These are phyloP conservation scores for Boletus pseudo-olivaceus DNA, from an alignment of 768 basidiomycete species.

Conservation along the genomic window DNA sequence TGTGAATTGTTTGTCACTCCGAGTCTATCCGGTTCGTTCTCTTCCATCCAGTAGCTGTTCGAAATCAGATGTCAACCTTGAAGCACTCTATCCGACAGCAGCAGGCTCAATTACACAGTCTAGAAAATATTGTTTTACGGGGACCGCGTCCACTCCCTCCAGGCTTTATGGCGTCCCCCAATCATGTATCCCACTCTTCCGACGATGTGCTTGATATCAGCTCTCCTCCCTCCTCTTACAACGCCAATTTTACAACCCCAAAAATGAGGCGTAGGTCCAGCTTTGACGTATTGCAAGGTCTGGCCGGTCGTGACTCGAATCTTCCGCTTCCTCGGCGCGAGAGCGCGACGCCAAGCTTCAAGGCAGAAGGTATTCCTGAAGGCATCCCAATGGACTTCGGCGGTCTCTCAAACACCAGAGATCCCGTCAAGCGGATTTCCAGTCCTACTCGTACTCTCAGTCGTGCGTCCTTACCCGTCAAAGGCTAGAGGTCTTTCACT, in stretches of 20 bases:
- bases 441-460: conserved; percentile 79
- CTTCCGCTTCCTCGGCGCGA: conserved; percentile 67
- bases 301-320: conserved; percentile 75
- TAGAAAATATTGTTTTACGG: conserved; percentile 66
- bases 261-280: conserved; percentile 64
- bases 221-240: conserved; percentile 32
- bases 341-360: conserved; percentile 31
- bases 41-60: conserved; percentile 57
- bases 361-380: conserved; percentile 62
- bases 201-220: conserved; percentile 34
- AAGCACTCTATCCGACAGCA: conserved; percentile 83
- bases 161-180: conserved; percentile 38
- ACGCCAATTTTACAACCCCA: conserved; percentile 34
- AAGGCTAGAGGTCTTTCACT: conserved; percentile 22
- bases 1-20: conserved; percentile 22
- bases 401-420: conserved; percentile 35
- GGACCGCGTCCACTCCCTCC: conserved; percentile 59
- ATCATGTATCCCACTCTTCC: conserved; percentile 35
- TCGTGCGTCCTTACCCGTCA: conserved; percentile 50
- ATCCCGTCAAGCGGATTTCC: conserved; percentile 47
- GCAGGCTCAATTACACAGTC: conserved; percentile 69
- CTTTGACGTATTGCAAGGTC: conserved; percentile 63
- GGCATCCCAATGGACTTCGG: conserved; percentile 65
- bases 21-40: conserved; percentile 24
- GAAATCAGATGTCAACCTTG: conserved; percentile 76